Base-by-base conservation (phyloP, 2,329 filamentous ascomycete genomes). In the Juglanconis oblonga region DNA sequence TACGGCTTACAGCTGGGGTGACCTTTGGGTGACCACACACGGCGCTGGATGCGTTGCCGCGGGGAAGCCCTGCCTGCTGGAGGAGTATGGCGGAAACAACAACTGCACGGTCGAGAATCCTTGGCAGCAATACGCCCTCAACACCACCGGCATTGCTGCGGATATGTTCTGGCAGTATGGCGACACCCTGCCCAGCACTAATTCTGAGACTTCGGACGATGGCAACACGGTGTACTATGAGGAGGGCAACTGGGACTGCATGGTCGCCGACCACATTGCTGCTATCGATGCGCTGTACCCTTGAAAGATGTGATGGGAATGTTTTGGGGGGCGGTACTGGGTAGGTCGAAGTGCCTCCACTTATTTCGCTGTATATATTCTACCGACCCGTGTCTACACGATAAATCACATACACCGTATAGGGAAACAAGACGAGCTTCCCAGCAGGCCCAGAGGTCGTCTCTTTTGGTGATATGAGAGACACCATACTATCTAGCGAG, bases 121-220 rank as follows among this genome's bases (percentile, higher is more conserved):
- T 2, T 66, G 64, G 64, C 64, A 66, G 42, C 50, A 65, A 55
- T 52, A 53, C 5, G 61, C 64, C 9, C 52, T 65, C n/a, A 58
- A 58, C 52, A 64, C 61, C 7, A 44, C 56, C 5, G 64, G 64
- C 14, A 65, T 65, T 14, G 63, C 64, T 10, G 63, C 44, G 11
- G 64, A 66, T 42, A 24, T 58, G 14, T 66, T 66, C 56, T 66
- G 64, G 61, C 64, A 66, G 47, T 64, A 60, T n/a, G 64, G 64
- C 10, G 63, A 64, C 47, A 60, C 52, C 10, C 63, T 66, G 7
- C 61, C 61, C 6, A 64, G 62, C 51, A 61, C 51, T 42, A 54
- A 53, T 11, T 58, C 55, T 29, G 58, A 65, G 40, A 65, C 64
- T 3, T 55, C 51, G 3, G 51, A 66, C 9, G 64, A 66, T 14